phyloP scores from a whole-genome alignment of 257 asterid genomes.

The Solanum ossicruentum region DNA sequence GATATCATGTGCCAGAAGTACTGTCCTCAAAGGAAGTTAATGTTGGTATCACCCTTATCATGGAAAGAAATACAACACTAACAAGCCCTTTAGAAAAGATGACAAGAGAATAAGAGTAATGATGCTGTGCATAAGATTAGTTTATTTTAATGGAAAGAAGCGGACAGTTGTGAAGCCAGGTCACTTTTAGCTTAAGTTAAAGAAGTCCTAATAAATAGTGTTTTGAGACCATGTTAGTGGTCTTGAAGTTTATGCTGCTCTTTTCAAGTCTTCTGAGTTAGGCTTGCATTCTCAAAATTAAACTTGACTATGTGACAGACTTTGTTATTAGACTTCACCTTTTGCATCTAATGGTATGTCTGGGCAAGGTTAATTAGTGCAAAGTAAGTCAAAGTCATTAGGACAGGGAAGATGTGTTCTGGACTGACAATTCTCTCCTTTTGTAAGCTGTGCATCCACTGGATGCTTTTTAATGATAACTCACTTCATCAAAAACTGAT shows the following conservation, averaged over 20 bases:
- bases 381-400: background rate
- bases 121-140: background rate
- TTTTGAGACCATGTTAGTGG: background rate
- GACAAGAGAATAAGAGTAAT: background rate
- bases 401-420: background rate
- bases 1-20: background rate
- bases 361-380: background rate
- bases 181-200: background rate
- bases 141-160: background rate
- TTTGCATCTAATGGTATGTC: background rate
- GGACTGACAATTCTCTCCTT: background rate
- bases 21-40: background rate
- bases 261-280: background rate
- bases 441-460: background rate
- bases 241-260: background rate
- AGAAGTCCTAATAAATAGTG: background rate
- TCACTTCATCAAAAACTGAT: background rate
- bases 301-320: background rate
- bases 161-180: background rate
- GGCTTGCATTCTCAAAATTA: background rate
- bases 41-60: background rate
- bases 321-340: background rate
- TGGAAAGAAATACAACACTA: background rate
- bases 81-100: background rate
- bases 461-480: background rate